Percentiles rank a stretch among this genome's conserved stretches.
Conservation (phyloP, 345 rosid species). For the Gossypium ekmanianum region DNA sequence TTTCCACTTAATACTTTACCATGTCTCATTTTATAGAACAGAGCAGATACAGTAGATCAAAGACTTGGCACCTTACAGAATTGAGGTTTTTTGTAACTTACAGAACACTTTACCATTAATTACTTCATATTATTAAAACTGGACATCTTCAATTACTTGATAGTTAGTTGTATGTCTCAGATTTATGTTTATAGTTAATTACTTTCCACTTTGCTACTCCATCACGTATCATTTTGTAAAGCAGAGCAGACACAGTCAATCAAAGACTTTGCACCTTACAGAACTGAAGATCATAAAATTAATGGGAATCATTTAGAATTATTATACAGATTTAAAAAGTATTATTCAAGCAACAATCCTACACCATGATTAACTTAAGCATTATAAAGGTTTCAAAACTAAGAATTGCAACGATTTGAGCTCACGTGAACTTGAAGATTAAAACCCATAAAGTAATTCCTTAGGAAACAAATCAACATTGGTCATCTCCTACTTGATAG, state of each 20-base stretch:
- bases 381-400: too few species aligned
- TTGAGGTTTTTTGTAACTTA: too few species aligned
- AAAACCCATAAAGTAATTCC: neutral
- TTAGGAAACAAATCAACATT: neutral
- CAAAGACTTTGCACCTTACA: neutral
- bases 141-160: neutral
- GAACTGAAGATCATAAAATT: neutral
- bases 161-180: neutral
- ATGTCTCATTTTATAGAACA: neutral
- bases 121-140: neutral
- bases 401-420: neutral
- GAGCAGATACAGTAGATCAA: too few species aligned
- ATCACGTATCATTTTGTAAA: neutral
- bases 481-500: neutral
- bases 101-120: too few species aligned
- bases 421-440: neutral
- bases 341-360: neutral
- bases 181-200: neutral
- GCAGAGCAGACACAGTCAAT: neutral
- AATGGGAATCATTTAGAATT: neutral
- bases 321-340: neutral
- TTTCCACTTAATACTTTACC: neutral
- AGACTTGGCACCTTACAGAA: too few species aligned
- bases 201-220: neutral
- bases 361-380: neutral